Evolutionary conservation across 176 grass and related monocot species (phyloP).

Genomic region (Carex scoparia): DNA sequence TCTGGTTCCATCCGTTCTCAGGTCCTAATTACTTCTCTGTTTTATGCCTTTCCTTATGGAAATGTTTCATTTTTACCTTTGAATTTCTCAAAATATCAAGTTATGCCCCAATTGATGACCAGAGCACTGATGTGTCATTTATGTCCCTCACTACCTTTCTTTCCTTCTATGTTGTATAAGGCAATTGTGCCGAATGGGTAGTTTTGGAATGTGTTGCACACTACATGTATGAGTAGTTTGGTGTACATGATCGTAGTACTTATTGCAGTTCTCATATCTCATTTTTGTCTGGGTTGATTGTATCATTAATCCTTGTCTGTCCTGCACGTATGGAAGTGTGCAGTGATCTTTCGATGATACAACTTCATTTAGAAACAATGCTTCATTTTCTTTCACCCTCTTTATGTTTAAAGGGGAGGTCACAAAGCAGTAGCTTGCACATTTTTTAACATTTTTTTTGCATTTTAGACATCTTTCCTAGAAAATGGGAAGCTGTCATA

Average conservation of each 20-base stretch:
- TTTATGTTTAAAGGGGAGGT: background rate
- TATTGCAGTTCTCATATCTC: background rate
- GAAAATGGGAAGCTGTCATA: background rate
- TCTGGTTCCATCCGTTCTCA: constrained; percentile 72
- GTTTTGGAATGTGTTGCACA: background rate
- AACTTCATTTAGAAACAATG: background rate
- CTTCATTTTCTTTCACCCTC: background rate
- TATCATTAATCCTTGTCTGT: background rate
- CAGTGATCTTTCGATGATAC: background rate
- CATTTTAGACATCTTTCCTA: background rate
- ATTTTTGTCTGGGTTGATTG: background rate
- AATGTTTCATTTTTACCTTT: background rate
- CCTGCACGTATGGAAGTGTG: background rate
- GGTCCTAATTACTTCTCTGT: constrained; percentile 24
- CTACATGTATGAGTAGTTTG: background rate
- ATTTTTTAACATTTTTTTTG: background rate
- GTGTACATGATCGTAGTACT: background rate
- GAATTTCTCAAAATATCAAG: background rate
- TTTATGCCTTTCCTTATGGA: background rate
- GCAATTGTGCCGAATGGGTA: background rate
- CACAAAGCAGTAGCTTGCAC: background rate
- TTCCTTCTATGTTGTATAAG: background rate
- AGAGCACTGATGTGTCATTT: background rate
- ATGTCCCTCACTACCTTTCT: background rate
- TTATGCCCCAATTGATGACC: background rate